A percentile compares a stretch with the other conserved stretches of the same genome.
phyloP scores from a whole-genome alignment of 257 asterid species.

The Solanum chmielewskii region DNA sequence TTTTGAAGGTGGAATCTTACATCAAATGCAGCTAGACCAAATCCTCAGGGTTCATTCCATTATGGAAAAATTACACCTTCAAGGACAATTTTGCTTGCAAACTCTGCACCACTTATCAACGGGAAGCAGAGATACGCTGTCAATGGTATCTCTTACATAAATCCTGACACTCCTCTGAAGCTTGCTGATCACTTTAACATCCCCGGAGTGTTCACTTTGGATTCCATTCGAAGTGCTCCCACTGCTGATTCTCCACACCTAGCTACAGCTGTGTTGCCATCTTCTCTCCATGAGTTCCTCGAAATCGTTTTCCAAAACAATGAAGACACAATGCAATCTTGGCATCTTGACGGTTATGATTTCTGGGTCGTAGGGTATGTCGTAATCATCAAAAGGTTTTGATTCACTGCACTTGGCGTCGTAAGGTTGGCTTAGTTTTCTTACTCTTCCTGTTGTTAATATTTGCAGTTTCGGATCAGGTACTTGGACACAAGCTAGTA shows the following conservation, averaged over 20 bases:
- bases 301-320: slow-evolving; percentile 42
- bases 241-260: slow-evolving; percentile 9
- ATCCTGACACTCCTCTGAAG: slow-evolving; percentile 40
- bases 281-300: slow-evolving; percentile 36
- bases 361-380: slow-evolving; percentile 45
- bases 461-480: slow-evolving; percentile 10
- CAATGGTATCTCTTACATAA: slow-evolving; percentile 29
- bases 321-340: slow-evolving; percentile 27
- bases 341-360: slow-evolving; percentile 56
- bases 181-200: slow-evolving; percentile 46
- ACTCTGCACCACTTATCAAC: slow-evolving; percentile 19
- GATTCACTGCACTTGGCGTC: background rate
- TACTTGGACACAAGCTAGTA: slow-evolving; percentile 6
- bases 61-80: slow-evolving; percentile 23
- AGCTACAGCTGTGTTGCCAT: slow-evolving; percentile 34
- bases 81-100: slow-evolving; percentile 36
- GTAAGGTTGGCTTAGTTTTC: background rate
- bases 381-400: background rate
- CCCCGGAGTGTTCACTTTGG: slow-evolving; percentile 30
- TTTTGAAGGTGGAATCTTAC: slow-evolving; percentile 40
- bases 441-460: background rate
- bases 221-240: slow-evolving; percentile 13
- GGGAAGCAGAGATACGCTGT: slow-evolving; percentile 24
- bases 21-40: slow-evolving; percentile 46
- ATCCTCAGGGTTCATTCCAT: slow-evolving; percentile 53